A percentile compares a stretch with the other conserved stretches of the same genome.
Conservation (phyloP, 2,329 filamentous ascomycete species). For the Dryadomyces sulphureus region DNA sequence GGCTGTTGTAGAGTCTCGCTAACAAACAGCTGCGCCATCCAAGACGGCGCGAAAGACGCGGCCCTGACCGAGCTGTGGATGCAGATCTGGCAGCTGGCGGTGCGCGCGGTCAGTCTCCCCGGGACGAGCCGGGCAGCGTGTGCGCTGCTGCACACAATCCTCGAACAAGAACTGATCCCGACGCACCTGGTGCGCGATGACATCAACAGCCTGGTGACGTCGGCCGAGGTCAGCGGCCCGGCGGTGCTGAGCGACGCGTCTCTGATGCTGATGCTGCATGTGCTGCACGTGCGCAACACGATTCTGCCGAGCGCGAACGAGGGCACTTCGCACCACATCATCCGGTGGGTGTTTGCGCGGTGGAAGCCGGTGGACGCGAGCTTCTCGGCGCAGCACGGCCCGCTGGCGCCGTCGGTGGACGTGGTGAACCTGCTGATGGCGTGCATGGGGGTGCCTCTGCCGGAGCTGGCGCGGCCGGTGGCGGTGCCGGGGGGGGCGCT, state of each 20-base stretch:
- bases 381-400: slow-evolving; percentile 49
- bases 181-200: slow-evolving; percentile 54
- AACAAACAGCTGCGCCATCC: slow-evolving; percentile 27
- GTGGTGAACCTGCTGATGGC: slow-evolving; percentile 54
- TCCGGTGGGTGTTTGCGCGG: slow-evolving; percentile 66
- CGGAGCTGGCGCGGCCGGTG: slow-evolving; percentile 18
- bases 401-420: slow-evolving; percentile 49
- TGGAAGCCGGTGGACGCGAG: slow-evolving; percentile 66
- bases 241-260: slow-evolving; percentile 66
- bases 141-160: slow-evolving; percentile 52
- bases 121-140: slow-evolving; percentile 64
- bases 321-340: slow-evolving; percentile 53
- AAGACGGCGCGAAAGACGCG: slow-evolving; percentile 23
- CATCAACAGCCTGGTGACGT: slow-evolving; percentile 56
- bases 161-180: slow-evolving; percentile 50
- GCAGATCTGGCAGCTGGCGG: slow-evolving; percentile 60
- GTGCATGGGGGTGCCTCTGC: slow-evolving; percentile 41
- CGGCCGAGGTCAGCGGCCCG: slow-evolving; percentile 71
- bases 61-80: slow-evolving; percentile 43
- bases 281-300: slow-evolving; percentile 51
- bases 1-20: no score
- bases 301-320: slow-evolving; percentile 55
- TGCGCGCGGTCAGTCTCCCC: slow-evolving; percentile 54
- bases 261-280: slow-evolving; percentile 52
- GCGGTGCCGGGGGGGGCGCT: slow-evolving; percentile 31